Evolutionary conservation across 2,329 filamentous ascomycete genomes (phyloP).

Genomic region (Monilinia fructigena): DNA sequence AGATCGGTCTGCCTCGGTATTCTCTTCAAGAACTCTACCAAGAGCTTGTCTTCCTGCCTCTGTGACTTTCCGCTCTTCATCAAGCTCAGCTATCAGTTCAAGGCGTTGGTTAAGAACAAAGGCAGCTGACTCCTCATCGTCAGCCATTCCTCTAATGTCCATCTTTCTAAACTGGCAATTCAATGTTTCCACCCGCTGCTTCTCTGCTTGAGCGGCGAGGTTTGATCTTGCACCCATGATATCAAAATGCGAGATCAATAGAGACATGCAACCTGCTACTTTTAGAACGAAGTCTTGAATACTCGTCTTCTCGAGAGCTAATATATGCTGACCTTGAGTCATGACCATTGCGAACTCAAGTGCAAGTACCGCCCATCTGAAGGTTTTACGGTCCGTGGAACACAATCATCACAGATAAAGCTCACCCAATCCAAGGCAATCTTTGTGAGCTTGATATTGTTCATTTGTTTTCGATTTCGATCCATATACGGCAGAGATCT

Average conservation of each 20-base stretch:
- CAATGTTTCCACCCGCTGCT: slow-evolving; percentile 78
- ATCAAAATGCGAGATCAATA: slow-evolving; percentile 97
- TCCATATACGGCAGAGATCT: slow-evolving; percentile 95
- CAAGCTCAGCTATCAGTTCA: slow-evolving; percentile 70
- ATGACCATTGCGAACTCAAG: slow-evolving; percentile 97
- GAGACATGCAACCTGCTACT: slow-evolving; percentile 94
- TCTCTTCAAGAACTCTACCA: slow-evolving; percentile 87
- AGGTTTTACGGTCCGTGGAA: slow-evolving; percentile 90
- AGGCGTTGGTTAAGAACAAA: slow-evolving; percentile 75
- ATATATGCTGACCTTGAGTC: slow-evolving; percentile 88
- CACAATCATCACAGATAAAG: slow-evolving; percentile 96
- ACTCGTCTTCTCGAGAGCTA: slow-evolving; percentile 89
- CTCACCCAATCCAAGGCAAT: slow-evolving; percentile 95
- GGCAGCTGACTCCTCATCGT: slow-evolving; percentile 81
- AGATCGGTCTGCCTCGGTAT: slow-evolving; percentile 92
- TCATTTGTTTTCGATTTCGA: slow-evolving; percentile 91
- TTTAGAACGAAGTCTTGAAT: slow-evolving; percentile 77
- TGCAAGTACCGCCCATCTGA: slow-evolving; percentile 93
- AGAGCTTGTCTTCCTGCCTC: slow-evolving; percentile 84
- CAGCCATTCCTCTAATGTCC: slow-evolving; percentile 69
- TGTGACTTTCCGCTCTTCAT: slow-evolving; percentile 73
- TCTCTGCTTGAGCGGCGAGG: slow-evolving; percentile 89
- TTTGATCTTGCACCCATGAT: slow-evolving; percentile 97
- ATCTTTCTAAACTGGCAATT: slow-evolving; percentile 73
- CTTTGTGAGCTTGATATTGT: slow-evolving; percentile 91